Conservation (phyloP, 306 rosid genomes). For the Cicer yamashitae region DNA sequence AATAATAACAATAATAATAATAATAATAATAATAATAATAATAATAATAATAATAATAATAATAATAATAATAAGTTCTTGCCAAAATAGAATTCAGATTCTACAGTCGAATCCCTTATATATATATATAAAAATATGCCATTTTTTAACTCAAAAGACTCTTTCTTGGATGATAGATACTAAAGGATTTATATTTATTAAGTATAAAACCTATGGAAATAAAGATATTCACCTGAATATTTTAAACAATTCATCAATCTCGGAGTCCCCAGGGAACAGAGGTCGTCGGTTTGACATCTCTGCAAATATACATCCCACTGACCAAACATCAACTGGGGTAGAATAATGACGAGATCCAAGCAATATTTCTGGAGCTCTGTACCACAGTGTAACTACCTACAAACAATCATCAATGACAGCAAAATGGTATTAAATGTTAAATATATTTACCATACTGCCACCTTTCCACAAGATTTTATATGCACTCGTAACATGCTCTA, state of each 20-base stretch:
- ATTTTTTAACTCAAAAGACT: slow-evolving; percentile 5
- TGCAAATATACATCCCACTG: slow-evolving; percentile 99
- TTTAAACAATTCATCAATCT: slow-evolving; percentile 95
- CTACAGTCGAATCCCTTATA: slow-evolving; percentile 5
- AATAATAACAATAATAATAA: not conserved
- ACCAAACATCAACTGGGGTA: slow-evolving; percentile 99
- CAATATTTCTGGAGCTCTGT: slow-evolving; percentile 98
- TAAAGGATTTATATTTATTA: not conserved
- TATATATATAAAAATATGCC: not conserved
- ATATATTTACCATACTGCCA: not conserved
- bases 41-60: not conserved
- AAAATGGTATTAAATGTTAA: slow-evolving; percentile 14
- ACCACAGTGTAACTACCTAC: slow-evolving; percentile 99
- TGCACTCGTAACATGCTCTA: not conserved
- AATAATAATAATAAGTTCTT: not conserved
- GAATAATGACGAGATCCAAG: slow-evolving; percentile 99
- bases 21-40: not conserved
- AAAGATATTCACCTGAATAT: slow-evolving; percentile 79
- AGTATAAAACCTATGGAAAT: slow-evolving; percentile 7
- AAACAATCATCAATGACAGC: slow-evolving; percentile 37
- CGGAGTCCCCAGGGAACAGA: slow-evolving; percentile 98
- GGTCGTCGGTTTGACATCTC: slow-evolving; percentile 96
- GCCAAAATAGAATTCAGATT: not conserved
- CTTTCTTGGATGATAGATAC: not conserved
- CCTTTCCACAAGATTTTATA: slow-evolving; percentile 20